These are phyloP conservation scores for Backusella morwellensis DNA, from an alignment of 192 early-diverging fungal species.

Conservation along the genomic window DNA sequence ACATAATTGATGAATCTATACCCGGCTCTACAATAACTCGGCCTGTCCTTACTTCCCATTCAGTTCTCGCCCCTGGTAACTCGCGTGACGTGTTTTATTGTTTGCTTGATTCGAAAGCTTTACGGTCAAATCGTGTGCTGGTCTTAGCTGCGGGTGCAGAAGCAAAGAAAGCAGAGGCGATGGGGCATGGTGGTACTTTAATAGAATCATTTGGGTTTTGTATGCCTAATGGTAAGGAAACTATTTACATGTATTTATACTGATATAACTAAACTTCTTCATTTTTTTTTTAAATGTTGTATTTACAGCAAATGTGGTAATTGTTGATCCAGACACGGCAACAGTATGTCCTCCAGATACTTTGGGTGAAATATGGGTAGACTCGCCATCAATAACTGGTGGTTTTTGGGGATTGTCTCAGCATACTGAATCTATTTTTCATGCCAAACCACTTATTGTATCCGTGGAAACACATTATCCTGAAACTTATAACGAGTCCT, in stretches of 20 bases:
- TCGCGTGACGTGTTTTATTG: conserved; percentile 54
- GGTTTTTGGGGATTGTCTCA: conserved; percentile 80
- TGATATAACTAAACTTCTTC: neutral
- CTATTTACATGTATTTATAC: neutral
- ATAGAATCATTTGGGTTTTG: conserved; percentile 60
- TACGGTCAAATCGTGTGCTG: conserved; percentile 58
- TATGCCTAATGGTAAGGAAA: conserved; percentile 52
- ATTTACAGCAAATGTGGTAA: conserved; percentile 58
- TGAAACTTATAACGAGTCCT: conserved; percentile 61
- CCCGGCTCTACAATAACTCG: neutral
- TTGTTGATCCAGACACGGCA: conserved; percentile 82
- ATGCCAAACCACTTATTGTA: conserved; percentile 58
- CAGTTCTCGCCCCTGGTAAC: conserved; percentile 14
- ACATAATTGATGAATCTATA: conserved; percentile 8
- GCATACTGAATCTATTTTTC: conserved; percentile 72
- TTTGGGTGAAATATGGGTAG: conserved; percentile 87
- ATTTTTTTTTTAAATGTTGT: neutral
- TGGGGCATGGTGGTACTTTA: conserved; percentile 29
- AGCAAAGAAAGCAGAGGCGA: conserved; percentile 19
- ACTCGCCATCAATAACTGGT: conserved; percentile 66
- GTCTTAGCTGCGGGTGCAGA: conserved; percentile 50
- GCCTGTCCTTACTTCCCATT: conserved; percentile 7
- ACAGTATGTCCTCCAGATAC: conserved; percentile 69
- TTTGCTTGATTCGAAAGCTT: conserved; percentile 66
- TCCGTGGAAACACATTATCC: conserved; percentile 45